Conservation (phyloP, 768 basidiomycete species). For the Trametes cinnabarina region DNA sequence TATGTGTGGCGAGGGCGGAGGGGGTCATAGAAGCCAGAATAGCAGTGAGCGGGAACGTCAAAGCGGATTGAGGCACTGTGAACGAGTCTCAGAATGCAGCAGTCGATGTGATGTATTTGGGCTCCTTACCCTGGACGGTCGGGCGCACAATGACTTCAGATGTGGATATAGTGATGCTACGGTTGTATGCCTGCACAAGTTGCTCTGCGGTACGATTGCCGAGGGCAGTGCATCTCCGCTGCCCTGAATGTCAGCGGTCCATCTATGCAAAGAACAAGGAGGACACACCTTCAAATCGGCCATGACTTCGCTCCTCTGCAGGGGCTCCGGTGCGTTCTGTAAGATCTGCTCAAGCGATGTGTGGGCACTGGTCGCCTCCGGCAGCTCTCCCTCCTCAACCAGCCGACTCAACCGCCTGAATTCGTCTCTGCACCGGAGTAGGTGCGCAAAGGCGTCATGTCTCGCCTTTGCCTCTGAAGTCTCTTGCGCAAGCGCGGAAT, state of each 20-base stretch:
- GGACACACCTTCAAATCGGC: constrained; percentile 55
- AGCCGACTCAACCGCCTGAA: constrained; percentile 45
- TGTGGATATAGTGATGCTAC: constrained; percentile 52
- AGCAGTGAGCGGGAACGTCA: constrained; percentile 46
- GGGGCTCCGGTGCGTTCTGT: constrained; percentile 45
- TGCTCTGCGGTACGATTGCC: constrained; percentile 64
- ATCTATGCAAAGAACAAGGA: background rate
- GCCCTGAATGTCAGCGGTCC: background rate
- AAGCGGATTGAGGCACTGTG: constrained; percentile 58
- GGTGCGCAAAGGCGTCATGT: constrained; percentile 51
- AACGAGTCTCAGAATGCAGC: background rate
- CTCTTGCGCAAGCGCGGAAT: constrained; percentile 63
- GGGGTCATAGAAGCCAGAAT: constrained; percentile 60
- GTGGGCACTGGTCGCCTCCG: constrained; percentile 56
- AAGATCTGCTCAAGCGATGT: constrained; percentile 44
- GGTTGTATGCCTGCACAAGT: constrained; percentile 63
- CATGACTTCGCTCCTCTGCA: constrained; percentile 52
- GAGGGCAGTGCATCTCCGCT: constrained; percentile 55
- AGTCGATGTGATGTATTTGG: background rate
- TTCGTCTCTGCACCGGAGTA: constrained; percentile 50
- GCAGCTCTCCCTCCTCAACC: constrained; percentile 56
- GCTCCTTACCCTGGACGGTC: constrained; percentile 44
- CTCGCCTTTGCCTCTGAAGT: constrained; percentile 52
- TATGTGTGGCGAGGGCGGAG: constrained; percentile 50
- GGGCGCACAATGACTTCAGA: constrained; percentile 49